Percentiles rank a stretch among this genome's conserved stretches.
Conservation (phyloP, 2,329 filamentous ascomycete species). For the Neofusicoccum ribis region DNA sequence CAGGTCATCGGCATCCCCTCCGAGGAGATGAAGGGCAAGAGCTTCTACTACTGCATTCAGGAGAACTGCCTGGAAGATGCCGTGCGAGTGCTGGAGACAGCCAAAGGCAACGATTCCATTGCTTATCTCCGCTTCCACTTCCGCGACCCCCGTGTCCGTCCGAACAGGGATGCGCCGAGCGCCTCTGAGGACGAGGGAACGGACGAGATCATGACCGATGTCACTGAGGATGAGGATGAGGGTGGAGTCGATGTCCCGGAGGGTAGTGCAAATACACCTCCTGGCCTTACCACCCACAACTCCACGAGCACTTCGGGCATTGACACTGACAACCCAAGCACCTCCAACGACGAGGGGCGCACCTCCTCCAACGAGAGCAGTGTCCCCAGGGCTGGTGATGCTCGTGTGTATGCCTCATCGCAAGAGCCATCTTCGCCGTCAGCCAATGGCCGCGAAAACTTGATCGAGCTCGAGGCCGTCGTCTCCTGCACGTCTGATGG, state of each 20-base stretch:
- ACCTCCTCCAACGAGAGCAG: slow-evolving; percentile 4
- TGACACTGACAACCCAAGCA: slow-evolving; percentile 20
- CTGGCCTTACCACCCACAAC: not conserved
- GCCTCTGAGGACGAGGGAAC: slow-evolving; percentile 49
- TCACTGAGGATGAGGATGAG: slow-evolving; percentile 50
- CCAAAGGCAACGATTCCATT: slow-evolving; percentile 88
- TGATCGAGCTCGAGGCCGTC: slow-evolving; percentile 81
- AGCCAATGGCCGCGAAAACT: slow-evolving; percentile 29
- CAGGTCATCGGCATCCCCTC: slow-evolving; percentile 74
- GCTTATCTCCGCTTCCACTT: slow-evolving; percentile 87
- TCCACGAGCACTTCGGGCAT: slow-evolving; percentile 14
- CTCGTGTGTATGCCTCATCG: slow-evolving; percentile 2
- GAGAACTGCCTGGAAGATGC: slow-evolving; percentile 75
- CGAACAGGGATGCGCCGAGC: slow-evolving; percentile 44
- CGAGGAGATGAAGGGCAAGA: slow-evolving; percentile 69
- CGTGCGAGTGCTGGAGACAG: slow-evolving; percentile 75
- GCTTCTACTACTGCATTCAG: slow-evolving; percentile 85
- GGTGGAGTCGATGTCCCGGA: slow-evolving; percentile 34
- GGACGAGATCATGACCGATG: slow-evolving; percentile 50
- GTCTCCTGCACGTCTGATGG: slow-evolving; percentile 89
- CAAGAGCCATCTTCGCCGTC: slow-evolving; percentile 23
- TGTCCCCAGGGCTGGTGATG: not conserved
- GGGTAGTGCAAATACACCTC: not conserved
- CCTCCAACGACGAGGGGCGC: slow-evolving; percentile 11
- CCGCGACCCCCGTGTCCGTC: slow-evolving; percentile 62